Conservation (phyloP, 305 asterid genomes). For the Coffea humblotiana region DNA sequence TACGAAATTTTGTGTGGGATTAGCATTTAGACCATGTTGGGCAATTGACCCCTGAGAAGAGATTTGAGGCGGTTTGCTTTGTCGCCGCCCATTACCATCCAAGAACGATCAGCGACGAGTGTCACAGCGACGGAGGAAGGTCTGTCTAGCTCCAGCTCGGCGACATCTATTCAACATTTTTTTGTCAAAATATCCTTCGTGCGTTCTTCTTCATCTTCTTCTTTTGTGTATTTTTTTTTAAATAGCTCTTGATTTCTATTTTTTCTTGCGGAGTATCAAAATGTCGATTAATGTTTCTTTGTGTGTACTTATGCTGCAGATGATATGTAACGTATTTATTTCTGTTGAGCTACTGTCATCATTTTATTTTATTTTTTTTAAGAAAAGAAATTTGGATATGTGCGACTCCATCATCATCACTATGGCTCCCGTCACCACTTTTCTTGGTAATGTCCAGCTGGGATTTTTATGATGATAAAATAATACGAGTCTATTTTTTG, state of each 20-base stretch:
- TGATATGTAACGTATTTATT: no score
- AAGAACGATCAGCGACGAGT: not conserved
- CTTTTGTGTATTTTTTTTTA: not conserved
- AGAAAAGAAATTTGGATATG: no score
- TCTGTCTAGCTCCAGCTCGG: not conserved
- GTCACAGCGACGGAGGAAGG: not conserved
- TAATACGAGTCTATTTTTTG: not conserved
- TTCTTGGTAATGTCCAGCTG: not conserved
- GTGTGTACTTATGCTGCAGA: not conserved
- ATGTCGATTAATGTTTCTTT: not conserved
- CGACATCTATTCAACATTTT: not conserved
- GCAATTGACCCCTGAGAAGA: not conserved
- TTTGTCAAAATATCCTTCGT: conserved; percentile 1
- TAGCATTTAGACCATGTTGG: not conserved
- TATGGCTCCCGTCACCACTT: no score
- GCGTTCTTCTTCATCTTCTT: not conserved
- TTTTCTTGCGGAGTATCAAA: not conserved
- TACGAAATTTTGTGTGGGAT: no score
- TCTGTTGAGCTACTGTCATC: no score
- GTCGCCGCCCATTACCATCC: not conserved
- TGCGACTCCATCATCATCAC: no score
- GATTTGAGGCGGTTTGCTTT: not conserved
- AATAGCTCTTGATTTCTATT: no score
- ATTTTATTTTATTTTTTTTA: no score
- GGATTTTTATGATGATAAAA: not conserved